These are phyloP conservation scores for Beauveria pseudobassiana DNA, from an alignment of 2,329 filamentous ascomycete genomes.

Conservation along the genomic window DNA sequence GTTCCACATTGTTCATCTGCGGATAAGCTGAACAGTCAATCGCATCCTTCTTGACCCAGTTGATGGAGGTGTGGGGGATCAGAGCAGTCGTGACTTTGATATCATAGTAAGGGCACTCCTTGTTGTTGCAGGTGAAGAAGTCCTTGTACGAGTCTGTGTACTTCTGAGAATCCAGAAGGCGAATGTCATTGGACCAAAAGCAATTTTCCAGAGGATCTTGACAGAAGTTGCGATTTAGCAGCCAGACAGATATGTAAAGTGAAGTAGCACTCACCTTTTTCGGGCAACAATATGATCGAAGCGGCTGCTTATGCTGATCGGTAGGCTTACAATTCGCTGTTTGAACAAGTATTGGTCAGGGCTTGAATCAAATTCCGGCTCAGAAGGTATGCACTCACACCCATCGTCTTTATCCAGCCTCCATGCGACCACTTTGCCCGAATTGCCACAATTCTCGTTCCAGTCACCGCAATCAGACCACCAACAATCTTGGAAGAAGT, in stretches of 20 bases:
- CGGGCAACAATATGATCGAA: conserved; percentile 12
- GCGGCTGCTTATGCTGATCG: neutral
- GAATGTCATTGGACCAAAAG: neutral
- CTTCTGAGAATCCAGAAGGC: neutral
- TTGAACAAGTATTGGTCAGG: neutral
- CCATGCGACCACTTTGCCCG: neutral
- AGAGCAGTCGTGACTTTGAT: conserved; percentile 6
- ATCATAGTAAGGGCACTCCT: conserved; percentile 3
- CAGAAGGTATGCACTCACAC: neutral
- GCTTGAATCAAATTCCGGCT: neutral
- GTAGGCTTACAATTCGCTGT: neutral
- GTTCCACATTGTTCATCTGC: conserved; percentile 12
- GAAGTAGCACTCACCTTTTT: neutral
- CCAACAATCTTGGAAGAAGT: conserved; percentile 16
- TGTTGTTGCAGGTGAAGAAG: neutral
- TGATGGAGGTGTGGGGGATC: neutral
- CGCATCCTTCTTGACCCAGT: neutral
- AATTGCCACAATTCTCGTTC: neutral
- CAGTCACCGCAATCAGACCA: conserved; percentile 16
- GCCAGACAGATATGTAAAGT: neutral
- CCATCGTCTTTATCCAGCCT: neutral
- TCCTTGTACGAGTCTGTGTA: neutral
- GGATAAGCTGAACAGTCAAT: neutral
- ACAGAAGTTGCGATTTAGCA: neutral
- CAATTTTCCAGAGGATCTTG: neutral